Conservation (phyloP, 2,329 filamentous ascomycete genomes). For the Cercospora sp. region DNA sequence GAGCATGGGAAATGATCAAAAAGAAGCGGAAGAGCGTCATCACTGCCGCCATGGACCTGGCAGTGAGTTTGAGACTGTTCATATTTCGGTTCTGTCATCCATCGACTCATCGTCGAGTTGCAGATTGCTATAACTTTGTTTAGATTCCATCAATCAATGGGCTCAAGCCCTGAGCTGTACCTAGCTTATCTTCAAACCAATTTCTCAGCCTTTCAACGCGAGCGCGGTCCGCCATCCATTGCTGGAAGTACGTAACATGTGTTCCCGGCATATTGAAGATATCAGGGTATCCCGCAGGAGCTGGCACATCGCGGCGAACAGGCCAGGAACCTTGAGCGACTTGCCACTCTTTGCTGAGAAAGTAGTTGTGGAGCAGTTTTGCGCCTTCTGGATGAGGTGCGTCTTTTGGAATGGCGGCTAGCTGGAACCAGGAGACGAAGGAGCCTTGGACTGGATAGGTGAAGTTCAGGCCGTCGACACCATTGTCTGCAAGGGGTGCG, state of each 20-base stretch:
- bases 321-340: neutral
- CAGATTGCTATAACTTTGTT: neutral
- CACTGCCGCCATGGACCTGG: neutral
- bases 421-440: constrained; percentile 6
- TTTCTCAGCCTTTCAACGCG: neutral
- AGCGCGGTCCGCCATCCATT: neutral
- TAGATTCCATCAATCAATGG: constrained; percentile 2
- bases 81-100: neutral
- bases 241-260: neutral
- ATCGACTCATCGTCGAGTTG: neutral
- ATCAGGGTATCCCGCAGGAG: neutral
- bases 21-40: neutral
- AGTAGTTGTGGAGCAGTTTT: neutral
- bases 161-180: constrained; percentile 1
- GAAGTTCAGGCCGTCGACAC: neutral
- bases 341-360: constrained; percentile 4
- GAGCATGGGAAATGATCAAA: constrained; percentile 12
- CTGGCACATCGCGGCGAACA: neutral
- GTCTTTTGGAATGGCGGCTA: constrained; percentile 1
- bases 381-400: constrained; percentile 1
- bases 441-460: neutral
- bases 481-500: neutral
- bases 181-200: neutral
- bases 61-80: neutral
- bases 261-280: constrained; percentile 1